These are phyloP conservation scores for Epicoccum sorghinum DNA, from an alignment of 2,329 filamentous ascomycete genomes.

Conservation along the genomic window DNA sequence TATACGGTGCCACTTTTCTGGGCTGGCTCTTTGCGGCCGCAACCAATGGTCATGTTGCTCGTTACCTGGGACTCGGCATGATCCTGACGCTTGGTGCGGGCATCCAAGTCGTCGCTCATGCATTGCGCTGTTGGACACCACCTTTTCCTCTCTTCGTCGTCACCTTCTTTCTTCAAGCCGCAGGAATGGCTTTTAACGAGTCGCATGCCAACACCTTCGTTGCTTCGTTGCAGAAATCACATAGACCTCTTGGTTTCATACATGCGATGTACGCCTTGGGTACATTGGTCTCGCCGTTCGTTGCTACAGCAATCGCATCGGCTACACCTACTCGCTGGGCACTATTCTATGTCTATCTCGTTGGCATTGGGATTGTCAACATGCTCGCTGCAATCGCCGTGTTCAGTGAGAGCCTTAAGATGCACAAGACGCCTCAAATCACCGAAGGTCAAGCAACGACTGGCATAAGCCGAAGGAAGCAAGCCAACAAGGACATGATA, in stretches of 20 bases:
- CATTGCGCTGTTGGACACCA: constrained; percentile 62
- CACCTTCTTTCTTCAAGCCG: constrained; percentile 63
- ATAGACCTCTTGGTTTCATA: constrained; percentile 68
- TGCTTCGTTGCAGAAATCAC: constrained; percentile 56
- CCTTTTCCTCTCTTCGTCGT: constrained; percentile 63
- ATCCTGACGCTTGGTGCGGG: constrained; percentile 63
- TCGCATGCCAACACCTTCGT: constrained; percentile 69
- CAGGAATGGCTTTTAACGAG: constrained; percentile 69
- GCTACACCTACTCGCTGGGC: constrained; percentile 59
- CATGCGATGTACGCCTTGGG: constrained; percentile 67
- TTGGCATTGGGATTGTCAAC: not conserved
- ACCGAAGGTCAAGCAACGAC: not conserved
- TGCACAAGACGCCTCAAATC: not conserved
- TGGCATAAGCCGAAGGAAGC: not conserved
- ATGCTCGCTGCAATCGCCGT: not conserved
- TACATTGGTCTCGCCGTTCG: constrained; percentile 63
- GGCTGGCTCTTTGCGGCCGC: constrained; percentile 66
- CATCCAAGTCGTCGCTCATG: constrained; percentile 62
- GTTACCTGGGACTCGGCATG: constrained; percentile 61
- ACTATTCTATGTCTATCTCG: constrained; percentile 43
- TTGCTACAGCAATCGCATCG: constrained; percentile 33
- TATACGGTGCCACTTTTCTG: constrained; percentile 64
- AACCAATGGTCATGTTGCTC: constrained; percentile 60
- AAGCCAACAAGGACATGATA: not conserved
- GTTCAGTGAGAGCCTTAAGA: not conserved